Evolutionary conservation across 2,329 filamentous ascomycete species (phyloP).

Genomic region (Mycosphaerella sp.): DNA sequence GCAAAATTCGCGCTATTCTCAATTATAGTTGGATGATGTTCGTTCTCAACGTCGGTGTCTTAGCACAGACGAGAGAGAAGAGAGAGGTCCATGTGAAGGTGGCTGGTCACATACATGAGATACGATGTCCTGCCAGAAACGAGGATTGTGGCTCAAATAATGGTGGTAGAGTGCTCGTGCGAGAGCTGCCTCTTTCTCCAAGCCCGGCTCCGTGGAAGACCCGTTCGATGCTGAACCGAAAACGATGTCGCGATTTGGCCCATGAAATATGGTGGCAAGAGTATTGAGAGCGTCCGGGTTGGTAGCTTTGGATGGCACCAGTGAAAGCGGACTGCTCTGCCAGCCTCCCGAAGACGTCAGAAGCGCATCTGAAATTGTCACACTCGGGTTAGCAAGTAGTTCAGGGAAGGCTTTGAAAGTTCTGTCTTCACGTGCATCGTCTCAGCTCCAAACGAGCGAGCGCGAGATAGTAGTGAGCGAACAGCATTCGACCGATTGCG

Average conservation of each 20-base stretch:
- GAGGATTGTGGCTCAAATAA: constrained; percentile 47
- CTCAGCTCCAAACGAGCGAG: no score
- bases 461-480: no score
- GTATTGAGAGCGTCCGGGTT: constrained; percentile 50
- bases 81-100: no score
- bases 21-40: no score
- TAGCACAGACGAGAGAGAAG: no score
- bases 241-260: constrained; percentile 39
- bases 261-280: constrained; percentile 51
- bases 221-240: constrained; percentile 31
- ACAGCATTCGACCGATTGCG: no score
- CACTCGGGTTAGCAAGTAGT: no score
- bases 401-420: no score
- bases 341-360: constrained; percentile 36
- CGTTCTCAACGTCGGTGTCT: no score
- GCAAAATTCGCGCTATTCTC: no score
- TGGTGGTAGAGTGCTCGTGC: constrained; percentile 51
- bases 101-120: constrained; percentile 33
- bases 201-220: constrained; percentile 25
- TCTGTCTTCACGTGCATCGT: no score
- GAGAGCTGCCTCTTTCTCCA: constrained; percentile 44
- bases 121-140: constrained; percentile 48
- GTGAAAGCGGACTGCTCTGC: constrained; percentile 41
- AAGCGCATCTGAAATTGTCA: constrained; percentile 32
- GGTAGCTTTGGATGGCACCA: constrained; percentile 47